Percentiles rank a stretch among this genome's conserved stretches.
Conservation (phyloP, 805 yeast genomes). For the Wickerhamiella siamensis region DNA sequence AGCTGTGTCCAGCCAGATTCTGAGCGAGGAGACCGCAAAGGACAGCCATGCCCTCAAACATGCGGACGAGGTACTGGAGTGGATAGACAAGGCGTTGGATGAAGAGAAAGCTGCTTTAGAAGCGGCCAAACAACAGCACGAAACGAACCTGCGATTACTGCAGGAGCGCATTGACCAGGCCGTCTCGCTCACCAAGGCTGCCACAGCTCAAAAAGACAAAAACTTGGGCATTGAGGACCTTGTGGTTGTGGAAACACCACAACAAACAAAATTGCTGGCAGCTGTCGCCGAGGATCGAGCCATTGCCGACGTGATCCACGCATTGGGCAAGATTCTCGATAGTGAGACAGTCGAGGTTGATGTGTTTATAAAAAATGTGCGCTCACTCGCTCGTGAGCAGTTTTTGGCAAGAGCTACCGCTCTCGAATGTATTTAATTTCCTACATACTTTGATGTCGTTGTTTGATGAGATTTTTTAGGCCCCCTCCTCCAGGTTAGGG, state of each 20-base stretch:
- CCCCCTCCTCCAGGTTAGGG: too few species aligned
- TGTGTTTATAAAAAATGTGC: constrained; percentile 32
- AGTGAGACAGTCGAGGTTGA: constrained; percentile 32
- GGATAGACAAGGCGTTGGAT: constrained; percentile 23
- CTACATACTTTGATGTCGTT: neutral
- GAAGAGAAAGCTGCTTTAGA: constrained; percentile 25
- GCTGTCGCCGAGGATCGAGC: constrained; percentile 55
- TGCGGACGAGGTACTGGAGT: constrained; percentile 27
- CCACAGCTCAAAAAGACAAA: neutral
- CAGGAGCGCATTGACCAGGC: constrained; percentile 25
- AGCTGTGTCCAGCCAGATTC: constrained; percentile 16
- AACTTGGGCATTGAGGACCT: constrained; percentile 28
- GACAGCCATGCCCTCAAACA: constrained; percentile 21
- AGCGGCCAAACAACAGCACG: constrained; percentile 18
- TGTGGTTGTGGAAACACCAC: constrained; percentile 38
- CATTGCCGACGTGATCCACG: constrained; percentile 49
- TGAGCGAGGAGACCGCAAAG: constrained; percentile 16
- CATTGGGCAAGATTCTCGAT: constrained; percentile 43
- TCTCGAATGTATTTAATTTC: neutral
- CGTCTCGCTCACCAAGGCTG: constrained; percentile 6
- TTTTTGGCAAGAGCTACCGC: constrained; percentile 32
- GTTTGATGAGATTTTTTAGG: too few species aligned
- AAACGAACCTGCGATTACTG: constrained; percentile 22
- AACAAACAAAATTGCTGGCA: constrained; percentile 47
- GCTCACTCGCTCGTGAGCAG: constrained; percentile 51